Evolutionary conservation across 2,329 filamentous ascomycete species (phyloP).

Genomic region (Clarireedia sp.): DNA sequence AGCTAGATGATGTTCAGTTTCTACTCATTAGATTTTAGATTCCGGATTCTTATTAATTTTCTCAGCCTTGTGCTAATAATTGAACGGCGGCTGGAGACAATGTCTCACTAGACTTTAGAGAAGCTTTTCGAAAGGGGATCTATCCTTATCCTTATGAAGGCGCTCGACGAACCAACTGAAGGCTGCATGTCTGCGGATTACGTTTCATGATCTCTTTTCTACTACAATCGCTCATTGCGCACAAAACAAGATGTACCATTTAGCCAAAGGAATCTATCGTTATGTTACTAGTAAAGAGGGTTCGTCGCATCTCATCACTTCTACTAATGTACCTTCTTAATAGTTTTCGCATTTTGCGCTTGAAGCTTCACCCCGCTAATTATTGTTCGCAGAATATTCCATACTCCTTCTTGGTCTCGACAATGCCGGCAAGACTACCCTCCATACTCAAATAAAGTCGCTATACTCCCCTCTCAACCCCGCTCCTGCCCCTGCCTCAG

Average conservation of each 20-base stretch:
- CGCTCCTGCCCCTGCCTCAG: slow-evolving; percentile 49
- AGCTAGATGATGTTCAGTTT: not conserved
- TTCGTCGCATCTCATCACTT: slow-evolving; percentile 30
- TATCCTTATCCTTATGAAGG: not conserved
- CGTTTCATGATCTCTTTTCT: not conserved
- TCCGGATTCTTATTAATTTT: not conserved
- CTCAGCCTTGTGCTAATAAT: not conserved
- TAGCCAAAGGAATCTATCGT: slow-evolving; percentile 88
- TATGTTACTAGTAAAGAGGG: slow-evolving; percentile 97
- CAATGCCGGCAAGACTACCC: slow-evolving; percentile 97
- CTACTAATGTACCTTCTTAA: not conserved
- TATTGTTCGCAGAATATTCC: slow-evolving; percentile 66
- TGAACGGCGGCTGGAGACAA: not conserved
- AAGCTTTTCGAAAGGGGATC: not conserved
- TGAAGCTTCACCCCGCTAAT: not conserved
- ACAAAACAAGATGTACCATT: slow-evolving; percentile 69
- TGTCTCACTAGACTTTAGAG: not conserved
- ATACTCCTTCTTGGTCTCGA: slow-evolving; percentile 94
- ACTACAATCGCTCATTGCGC: not conserved
- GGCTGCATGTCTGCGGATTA: too few species aligned
- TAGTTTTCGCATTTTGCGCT: not conserved
- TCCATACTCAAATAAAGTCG: slow-evolving; percentile 92
- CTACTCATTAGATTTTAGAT: not conserved
- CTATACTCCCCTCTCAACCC: slow-evolving; percentile 61
- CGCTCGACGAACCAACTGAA: not conserved